These are phyloP conservation scores for Castanea crenata DNA, from an alignment of 306 rosid genomes.

Conservation along the genomic window DNA sequence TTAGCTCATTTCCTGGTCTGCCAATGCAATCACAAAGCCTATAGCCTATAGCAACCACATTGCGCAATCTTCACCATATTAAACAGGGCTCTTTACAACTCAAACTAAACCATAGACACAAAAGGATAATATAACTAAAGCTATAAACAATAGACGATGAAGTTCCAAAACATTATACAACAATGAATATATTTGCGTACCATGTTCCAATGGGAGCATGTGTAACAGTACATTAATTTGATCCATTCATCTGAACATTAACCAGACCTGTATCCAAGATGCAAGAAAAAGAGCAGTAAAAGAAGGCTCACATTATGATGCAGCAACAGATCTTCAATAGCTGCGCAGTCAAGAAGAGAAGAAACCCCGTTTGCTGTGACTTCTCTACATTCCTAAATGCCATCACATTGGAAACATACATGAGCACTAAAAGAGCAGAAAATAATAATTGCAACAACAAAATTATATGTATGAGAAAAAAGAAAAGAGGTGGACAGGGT, in stretches of 20 bases:
- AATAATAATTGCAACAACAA: neutral
- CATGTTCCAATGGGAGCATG: neutral
- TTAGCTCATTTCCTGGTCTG: neutral
- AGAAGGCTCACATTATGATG: constrained; percentile 72
- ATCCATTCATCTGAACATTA: neutral
- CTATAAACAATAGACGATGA: neutral
- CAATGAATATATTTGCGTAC: constrained; percentile 6
- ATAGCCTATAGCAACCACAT: neutral
- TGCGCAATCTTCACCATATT: constrained; percentile 8
- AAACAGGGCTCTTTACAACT: constrained; percentile 10
- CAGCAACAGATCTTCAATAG: constrained; percentile 78
- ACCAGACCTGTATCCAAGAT: neutral
- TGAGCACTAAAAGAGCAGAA: constrained; percentile 4
- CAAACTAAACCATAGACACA: neutral
- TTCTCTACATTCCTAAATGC: constrained; percentile 69
- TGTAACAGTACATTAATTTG: neutral
- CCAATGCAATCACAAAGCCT: neutral
- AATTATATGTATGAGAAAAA: neutral
- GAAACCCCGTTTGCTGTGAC: constrained; percentile 64
- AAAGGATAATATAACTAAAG: constrained; percentile 17
- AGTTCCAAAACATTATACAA: constrained; percentile 7
- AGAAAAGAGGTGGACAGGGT: neutral
- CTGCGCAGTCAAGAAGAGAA: constrained; percentile 64
- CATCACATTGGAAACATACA: constrained; percentile 16
- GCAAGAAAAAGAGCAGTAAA: neutral